Conservation (phyloP, 192 early-diverging fungal genomes). For the Gaertneriomyces semiglobifer region DNA sequence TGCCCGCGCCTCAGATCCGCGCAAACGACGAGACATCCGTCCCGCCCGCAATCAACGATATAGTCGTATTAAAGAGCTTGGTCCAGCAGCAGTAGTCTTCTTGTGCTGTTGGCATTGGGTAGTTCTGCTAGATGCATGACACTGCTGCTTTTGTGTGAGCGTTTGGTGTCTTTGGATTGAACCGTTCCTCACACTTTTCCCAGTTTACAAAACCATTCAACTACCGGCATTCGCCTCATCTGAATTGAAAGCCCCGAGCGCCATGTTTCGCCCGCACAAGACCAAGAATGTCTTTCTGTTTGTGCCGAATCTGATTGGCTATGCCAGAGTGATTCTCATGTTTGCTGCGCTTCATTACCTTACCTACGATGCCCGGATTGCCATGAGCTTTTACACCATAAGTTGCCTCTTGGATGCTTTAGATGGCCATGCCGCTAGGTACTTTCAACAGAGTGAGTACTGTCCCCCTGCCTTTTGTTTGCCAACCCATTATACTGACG, state of each 20-base stretch:
- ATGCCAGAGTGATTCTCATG: constrained; percentile 78
- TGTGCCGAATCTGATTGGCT: constrained; percentile 83
- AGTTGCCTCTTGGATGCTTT: constrained; percentile 92
- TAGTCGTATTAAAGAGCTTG: too few species aligned
- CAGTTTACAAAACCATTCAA: too few species aligned
- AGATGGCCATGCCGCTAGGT: constrained; percentile 92
- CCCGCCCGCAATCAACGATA: too few species aligned
- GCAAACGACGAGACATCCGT: too few species aligned
- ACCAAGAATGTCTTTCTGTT: constrained; percentile 62
- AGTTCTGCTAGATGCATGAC: too few species aligned
- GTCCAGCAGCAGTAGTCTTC: too few species aligned
- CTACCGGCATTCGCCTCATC: too few species aligned
- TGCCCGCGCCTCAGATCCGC: too few species aligned
- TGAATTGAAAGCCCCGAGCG: background rate
- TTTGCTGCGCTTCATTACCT: constrained; percentile 73
- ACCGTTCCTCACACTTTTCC: too few species aligned
- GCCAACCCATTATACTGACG: background rate
- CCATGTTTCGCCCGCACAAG: constrained; percentile 17
- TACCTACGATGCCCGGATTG: constrained; percentile 59
- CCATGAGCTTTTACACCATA: constrained; percentile 75
- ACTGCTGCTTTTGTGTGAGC: too few species aligned
- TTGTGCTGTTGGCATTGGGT: too few species aligned
- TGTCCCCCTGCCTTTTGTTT: background rate
- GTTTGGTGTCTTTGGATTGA: too few species aligned
- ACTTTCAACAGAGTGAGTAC: constrained; percentile 80